Base-by-base conservation (phyloP, 78 protist species). In the Anaeramoeba flamelloides region DNA sequence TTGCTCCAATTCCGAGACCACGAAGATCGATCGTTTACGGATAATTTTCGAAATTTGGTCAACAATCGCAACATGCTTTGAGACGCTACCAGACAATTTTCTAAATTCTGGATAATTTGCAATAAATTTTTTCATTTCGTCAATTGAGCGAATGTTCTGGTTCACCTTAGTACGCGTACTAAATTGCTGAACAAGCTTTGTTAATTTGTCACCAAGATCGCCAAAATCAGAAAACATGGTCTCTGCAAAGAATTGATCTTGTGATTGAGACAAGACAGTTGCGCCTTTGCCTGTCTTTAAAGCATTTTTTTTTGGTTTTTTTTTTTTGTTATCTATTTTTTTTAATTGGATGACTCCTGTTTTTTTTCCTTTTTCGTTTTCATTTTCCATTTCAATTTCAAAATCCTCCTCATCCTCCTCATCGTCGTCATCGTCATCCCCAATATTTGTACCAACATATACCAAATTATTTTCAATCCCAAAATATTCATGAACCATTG, bases 401-500 rank as follows among this genome's bases (percentile, higher is more conserved):
- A n/a, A n/a, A n/a, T n/a, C n/a, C n/a, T n/a, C n/a, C n/a, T n/a
- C n/a, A n/a, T n/a, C n/a, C n/a, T n/a, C n/a, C 17, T 53, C 69
- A 26, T 53, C 69, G 34, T 26, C 17, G 17, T 53, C 69, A 26
- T 53, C 17, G 8, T 17, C 17, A 17, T 26, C 17, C 69, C 69
- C 69, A 53, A 17, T 53, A 8, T 26, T 26, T 26, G 8, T 8
- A 8, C 17, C 17, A 26, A 53, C 8, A 53, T 8, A 53, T 26
- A 53, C 17, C 34, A 53, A 26, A 53, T 53, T 53, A 26, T 8
- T 26, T 53, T 53, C 17, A 17, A 53, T 53, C 17, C 69, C 69
- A 53, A 53, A 53, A 53, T 26, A 53, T 53, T 53, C 69, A 53
- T 53, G 69, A 53, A 53, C 34, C 69, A 53, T 53, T 53, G 69